Base-by-base conservation (phyloP, 768 basidiomycete genomes). In the Rhizopogon rudus region DNA sequence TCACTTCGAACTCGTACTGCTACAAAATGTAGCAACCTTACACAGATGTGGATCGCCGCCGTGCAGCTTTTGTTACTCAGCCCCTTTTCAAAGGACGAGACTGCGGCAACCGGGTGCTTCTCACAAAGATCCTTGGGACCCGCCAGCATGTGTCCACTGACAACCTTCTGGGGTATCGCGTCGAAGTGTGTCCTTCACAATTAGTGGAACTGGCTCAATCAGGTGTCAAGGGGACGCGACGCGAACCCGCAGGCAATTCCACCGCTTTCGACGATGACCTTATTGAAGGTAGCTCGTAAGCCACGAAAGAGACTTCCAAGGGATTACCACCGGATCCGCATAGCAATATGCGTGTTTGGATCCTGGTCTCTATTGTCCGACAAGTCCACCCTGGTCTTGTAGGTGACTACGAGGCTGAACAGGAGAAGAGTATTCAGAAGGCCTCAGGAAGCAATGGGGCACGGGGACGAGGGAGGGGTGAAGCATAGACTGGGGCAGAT, bases 71-170 rank as follows among this genome's bases (percentile, higher is more conserved):
- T 44, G 61, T 60, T 9, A 60, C 57, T 17, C 44, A 29, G 10
- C 29, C 44, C 44, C 16, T 14, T 16, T 29, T 44, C 16, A 46
- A 54, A 5, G 62, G 53, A 6, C 49, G 29, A 6, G 20, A 37
- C 22, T 31, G 22, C 33, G 17, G 17, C 14, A 17, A 22, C 13
- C 33, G 31, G 12, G 55, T 59, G 2, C 58, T 71, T 52, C 61
- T 78, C 35, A 54, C 67, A 17, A 68, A 69, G 51, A 77, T 80
- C 31, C 61, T 68, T 45, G 60, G 65, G 4, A 63, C 52, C 4
- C 69, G 77, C 14, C 63, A 65, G 20, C 77, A 77, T 45, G 69
- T 74, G 2, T 72, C 70, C 28, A 75, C 76, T 8, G 76, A 76
- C 40, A 35, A 67, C n/a, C 62, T 71, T 10, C 62, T 71, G 14